These are phyloP conservation scores for Dendrobium huoshanense DNA, from an alignment of 106 monocot genomes.

Conservation along the genomic window DNA sequence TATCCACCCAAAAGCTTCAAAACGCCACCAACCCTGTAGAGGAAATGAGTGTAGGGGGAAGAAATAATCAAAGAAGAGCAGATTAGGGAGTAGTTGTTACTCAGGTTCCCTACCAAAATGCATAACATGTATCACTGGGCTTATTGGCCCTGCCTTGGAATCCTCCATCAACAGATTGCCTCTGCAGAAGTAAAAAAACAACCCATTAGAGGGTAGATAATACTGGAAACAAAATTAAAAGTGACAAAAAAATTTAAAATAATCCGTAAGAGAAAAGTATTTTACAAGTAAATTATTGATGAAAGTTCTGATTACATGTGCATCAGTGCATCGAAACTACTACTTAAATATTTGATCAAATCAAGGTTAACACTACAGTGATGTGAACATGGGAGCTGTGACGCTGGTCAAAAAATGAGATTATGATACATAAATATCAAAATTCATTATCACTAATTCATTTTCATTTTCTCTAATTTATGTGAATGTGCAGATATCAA, in stretches of 20 bases:
- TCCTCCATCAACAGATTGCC: constrained; percentile 84
- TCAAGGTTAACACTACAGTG: too few species aligned
- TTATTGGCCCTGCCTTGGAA: constrained; percentile 91
- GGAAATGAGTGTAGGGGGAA: neutral
- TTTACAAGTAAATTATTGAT: neutral
- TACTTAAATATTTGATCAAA: neutral
- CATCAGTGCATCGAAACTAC: neutral
- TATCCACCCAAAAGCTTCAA: constrained; percentile 71
- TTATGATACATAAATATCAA: too few species aligned
- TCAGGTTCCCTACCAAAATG: constrained; percentile 62
- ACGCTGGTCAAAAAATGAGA: too few species aligned
- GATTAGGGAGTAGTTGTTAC: neutral
- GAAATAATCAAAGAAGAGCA: neutral
- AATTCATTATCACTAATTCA: too few species aligned
- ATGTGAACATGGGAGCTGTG: too few species aligned
- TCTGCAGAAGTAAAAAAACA: constrained; percentile 28
- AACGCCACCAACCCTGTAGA: constrained; percentile 73
- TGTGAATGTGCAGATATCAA: too few species aligned
- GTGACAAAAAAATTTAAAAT: neutral
- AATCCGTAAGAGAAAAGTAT: neutral
- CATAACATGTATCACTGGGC: constrained; percentile 94
- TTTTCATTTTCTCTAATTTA: too few species aligned
- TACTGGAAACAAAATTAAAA: neutral
- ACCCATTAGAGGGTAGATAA: neutral
- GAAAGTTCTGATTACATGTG: neutral